Evolutionary conservation across 1,139 yeast species (phyloP), one percentile per base, ranked within the genome.

Genomic region (Ogataea hybrid): DNA sequence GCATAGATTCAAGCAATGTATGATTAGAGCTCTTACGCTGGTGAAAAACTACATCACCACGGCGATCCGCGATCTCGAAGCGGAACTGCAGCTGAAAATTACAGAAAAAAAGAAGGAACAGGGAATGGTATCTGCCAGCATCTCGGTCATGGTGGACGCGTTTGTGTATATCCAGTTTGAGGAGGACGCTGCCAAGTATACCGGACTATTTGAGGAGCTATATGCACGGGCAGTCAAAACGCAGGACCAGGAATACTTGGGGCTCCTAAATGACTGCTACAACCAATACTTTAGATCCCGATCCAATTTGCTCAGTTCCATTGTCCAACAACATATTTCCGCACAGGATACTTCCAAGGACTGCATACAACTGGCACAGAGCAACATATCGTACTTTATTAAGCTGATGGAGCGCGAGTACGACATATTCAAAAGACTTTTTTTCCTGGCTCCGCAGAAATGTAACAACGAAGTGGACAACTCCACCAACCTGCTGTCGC

Each of bases 1-100:
- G 34, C 77, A 82, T 51, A 73, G 92, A 47, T 87, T 86, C 63
- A 75, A 88, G 47, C 95, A 87, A 54, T 87, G 96, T 57, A 73
- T 89, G 76, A 82, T 94, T 1, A 74, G 96, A 46, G 82, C 95
- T 0, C 70, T 89, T 43, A 80, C 95, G 0, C 68, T 92, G 50
- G 77, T 88, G 17, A 76, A 83, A 50, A 85, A 83, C 52, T 86
- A 80, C 57, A 67, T 86, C 45, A 71, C 73, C 21, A 73, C 69
- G 34, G 75, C 75, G 34, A 59, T 89, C 35, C 77, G 74, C 44
- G 69, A 67, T 14, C 60, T 78, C 2, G 70, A 73, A 29, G 63
- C 63, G 18, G 74, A 69, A 8, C 69, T 84, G 25, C 59, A 63
- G 12, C 53, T 49, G 32, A 68, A 65, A 43, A 59, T 56, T 21